Conservation (phyloP, 345 rosid species). For the Rubroshorea leprosula region DNA sequence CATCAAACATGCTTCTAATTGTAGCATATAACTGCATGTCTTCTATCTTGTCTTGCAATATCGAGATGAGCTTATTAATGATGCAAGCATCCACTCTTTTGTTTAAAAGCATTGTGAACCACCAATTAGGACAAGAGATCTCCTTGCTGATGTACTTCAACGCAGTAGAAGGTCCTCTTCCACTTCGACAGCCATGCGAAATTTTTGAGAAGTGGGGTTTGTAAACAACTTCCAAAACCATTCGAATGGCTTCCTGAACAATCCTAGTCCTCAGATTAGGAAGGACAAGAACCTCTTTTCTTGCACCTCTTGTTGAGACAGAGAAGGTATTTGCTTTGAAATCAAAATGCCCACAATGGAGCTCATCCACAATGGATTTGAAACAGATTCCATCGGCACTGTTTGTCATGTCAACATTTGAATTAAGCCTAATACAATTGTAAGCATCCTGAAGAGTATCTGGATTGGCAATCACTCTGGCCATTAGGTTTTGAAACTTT, state of each 20-base stretch:
- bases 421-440: constrained; percentile 53
- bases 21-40: constrained; percentile 44
- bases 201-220: constrained; percentile 73
- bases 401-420: constrained; percentile 39
- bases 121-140: constrained; percentile 66
- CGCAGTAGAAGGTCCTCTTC: constrained; percentile 65
- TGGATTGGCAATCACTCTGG: constrained; percentile 54
- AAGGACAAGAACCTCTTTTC: constrained; percentile 62
- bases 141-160: constrained; percentile 64
- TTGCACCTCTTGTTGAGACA: constrained; percentile 48
- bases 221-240: constrained; percentile 70
- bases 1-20: constrained; percentile 64
- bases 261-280: constrained; percentile 61
- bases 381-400: constrained; percentile 28
- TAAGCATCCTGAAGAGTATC: constrained; percentile 74
- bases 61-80: constrained; percentile 44
- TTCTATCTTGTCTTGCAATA: constrained; percentile 57
- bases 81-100: constrained; percentile 48
- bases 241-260: constrained; percentile 80
- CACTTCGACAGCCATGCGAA: constrained; percentile 91
- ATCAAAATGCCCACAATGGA: constrained; percentile 52
- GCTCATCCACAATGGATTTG: constrained; percentile 56
- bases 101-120: constrained; percentile 57
- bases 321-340: constrained; percentile 44
- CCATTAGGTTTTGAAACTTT: constrained; percentile 51